Base-by-base conservation (phyloP, 2,329 filamentous ascomycete species). In the Pseudogymnoascus sp. region DNA sequence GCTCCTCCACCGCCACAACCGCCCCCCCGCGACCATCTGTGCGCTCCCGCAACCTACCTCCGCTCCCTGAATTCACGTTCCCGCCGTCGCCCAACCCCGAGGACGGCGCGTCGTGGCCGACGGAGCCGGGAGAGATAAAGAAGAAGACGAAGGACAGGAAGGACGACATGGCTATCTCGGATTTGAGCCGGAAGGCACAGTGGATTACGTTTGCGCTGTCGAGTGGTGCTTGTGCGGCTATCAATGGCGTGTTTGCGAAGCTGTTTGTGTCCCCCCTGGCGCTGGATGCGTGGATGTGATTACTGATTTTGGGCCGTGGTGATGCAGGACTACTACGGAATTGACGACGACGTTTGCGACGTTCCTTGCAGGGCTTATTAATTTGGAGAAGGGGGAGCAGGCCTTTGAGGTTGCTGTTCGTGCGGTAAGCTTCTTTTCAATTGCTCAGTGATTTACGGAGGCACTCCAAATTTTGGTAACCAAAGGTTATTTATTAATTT, bases 1-100 rank as follows among this genome's bases (percentile, higher is more conserved):
- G 96, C 73, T 97, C 97, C n/a, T 94, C 94, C 73, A 97, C 73
- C 39, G 97, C 89, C 6, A 99, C 90, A 0, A 88, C 89, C 69
- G 96, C 93, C 22, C 94, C 94, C 92, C 63, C 96, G 92, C 20
- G 93, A 97, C 63, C 99, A 77, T 0, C 88, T 86, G 4, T 97
- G 75, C 65, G 89, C 88, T 71, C 99, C 97, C 0, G 41, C 22
- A 38, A 58, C 25, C 33, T 58, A 1, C 33, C 57, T 25, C 33
- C 18, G 25, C 22, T 58, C 33, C 57, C 57, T 16, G 57, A 58
- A 37, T 58, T 58, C 57, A 39, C 33, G 37, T 58, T 58, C 9
- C 57, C 57, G 57, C 57, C 57, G 18, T 38, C 20, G 2, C 57
- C 57, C 4, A n/a, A 14, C 3, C 30, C 57, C 14, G 35, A 38